phyloP scores from a whole-genome alignment of 2,329 filamentous ascomycete species.

The Mycocentrospora acerina region DNA sequence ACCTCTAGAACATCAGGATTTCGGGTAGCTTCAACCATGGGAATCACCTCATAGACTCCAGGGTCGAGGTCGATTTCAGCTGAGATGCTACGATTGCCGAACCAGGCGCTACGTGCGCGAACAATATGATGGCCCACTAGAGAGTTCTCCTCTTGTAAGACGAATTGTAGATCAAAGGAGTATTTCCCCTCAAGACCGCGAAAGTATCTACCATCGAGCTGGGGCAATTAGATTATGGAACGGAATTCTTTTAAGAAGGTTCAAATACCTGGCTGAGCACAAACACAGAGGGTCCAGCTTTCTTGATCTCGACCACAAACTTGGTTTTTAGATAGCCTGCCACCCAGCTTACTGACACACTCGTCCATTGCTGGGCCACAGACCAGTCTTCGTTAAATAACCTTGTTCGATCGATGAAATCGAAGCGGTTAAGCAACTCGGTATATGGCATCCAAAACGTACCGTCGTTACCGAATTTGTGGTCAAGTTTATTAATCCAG shows the following conservation, averaged over 20 bases:
- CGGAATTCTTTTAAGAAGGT: constrained; percentile 46
- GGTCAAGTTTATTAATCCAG: constrained; percentile 69
- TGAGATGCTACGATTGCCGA: constrained; percentile 71
- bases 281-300: constrained; percentile 56
- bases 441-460: constrained; percentile 63
- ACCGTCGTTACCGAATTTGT: constrained; percentile 75
- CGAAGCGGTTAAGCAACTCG: constrained; percentile 59
- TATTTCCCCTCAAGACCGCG: constrained; percentile 59
- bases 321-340: constrained; percentile 63
- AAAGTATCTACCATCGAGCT: constrained; percentile 62
- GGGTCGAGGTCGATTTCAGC: constrained; percentile 73
- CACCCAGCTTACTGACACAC: constrained; percentile 59
- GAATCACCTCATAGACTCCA: constrained; percentile 71
- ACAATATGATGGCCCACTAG: constrained; percentile 55
- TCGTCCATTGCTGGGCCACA: constrained; percentile 62
- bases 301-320: constrained; percentile 57
- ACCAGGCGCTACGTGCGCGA: constrained; percentile 51
- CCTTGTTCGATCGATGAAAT: constrained; percentile 60
- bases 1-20: constrained; percentile 52
- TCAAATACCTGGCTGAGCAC: constrained; percentile 57
- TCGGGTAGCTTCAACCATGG: constrained; percentile 69
- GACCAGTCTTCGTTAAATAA: constrained; percentile 62
- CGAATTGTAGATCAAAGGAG: constrained; percentile 58
- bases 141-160: constrained; percentile 54
- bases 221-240: constrained; percentile 38